Evolutionary conservation across 257 asterid species (phyloP).

Genomic region (Scutellaria baicalensis): DNA sequence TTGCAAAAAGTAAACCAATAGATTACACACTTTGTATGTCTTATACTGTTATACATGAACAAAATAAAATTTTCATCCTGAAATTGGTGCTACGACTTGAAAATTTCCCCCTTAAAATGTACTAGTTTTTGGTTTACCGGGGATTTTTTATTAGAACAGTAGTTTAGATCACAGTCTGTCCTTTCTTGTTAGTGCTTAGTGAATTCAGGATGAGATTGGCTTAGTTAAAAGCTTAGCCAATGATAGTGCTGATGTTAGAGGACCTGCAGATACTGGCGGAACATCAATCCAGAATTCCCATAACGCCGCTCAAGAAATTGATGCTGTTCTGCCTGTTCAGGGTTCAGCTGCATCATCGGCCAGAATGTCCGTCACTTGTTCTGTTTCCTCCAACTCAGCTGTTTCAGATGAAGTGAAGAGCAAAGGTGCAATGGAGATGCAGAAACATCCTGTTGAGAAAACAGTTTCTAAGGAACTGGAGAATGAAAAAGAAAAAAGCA

Average conservation of each 20-base stretch:
- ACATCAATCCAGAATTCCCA: background rate
- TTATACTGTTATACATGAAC: too few species aligned
- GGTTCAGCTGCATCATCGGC: background rate
- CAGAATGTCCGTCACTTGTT: background rate
- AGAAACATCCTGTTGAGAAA: background rate
- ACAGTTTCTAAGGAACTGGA: background rate
- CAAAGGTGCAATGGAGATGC: background rate
- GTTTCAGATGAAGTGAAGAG: slow-evolving; percentile 19
- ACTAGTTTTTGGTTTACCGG: too few species aligned
- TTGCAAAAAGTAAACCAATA: too few species aligned
- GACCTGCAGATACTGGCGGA: background rate
- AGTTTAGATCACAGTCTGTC: too few species aligned
- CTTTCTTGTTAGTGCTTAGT: too few species aligned
- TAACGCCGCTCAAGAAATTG: background rate
- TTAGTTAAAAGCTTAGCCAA: too few species aligned
- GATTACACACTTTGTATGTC: too few species aligned
- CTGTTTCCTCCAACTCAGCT: slow-evolving; percentile 15
- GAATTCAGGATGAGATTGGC: too few species aligned
- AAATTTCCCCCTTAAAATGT: too few species aligned
- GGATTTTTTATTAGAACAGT: too few species aligned
- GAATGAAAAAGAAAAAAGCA: background rate
- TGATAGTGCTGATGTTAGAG: background rate
- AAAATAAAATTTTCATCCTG: too few species aligned
- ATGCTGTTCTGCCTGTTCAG: background rate
- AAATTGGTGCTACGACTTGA: too few species aligned